Percentiles rank a stretch among this genome's conserved stretches.
phyloP scores from a whole-genome alignment of 306 rosid species.

The Cicer bijugum region DNA sequence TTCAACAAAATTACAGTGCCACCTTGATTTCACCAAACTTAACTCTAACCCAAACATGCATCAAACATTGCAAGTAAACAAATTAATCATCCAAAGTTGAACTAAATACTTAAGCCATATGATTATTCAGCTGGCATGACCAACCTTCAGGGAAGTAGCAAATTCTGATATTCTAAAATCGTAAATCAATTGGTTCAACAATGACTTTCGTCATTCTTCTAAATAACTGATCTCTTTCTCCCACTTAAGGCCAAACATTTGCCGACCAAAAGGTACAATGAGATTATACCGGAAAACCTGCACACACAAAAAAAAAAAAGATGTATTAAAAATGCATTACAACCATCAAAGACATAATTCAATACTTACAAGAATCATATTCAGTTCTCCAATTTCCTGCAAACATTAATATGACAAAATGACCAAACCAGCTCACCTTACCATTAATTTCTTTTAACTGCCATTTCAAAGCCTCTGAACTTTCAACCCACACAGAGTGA shows the following conservation, averaged over 20 bases:
- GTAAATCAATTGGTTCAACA: not conserved
- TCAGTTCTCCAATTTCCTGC: conserved; percentile 20
- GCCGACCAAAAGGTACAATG: conserved; percentile 86
- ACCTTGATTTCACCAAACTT: no score
- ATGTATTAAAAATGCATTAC: conserved; percentile 11
- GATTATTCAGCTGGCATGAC: not conserved
- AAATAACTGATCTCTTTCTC: conserved; percentile 78
- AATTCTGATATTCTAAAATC: conserved; percentile 15
- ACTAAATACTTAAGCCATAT: conserved; percentile 15
- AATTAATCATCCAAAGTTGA: conserved; percentile 2
- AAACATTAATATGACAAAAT: conserved; percentile 1
- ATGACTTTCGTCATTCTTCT: conserved; percentile 51
- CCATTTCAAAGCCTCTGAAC: conserved; percentile 58
- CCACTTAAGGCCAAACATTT: conserved; percentile 85
- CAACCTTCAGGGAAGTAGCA: conserved; percentile 1
- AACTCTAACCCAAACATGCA: no score
- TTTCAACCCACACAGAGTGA: conserved; percentile 57
- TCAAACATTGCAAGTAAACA: conserved; percentile 1
- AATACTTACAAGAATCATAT: conserved; percentile 28
- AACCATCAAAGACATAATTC: not conserved
- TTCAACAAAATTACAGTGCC: no score
- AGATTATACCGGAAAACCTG: conserved; percentile 88
- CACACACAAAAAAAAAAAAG: conserved; percentile 5
- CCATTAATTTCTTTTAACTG: conserved; percentile 67
- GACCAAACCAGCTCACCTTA: conserved; percentile 57